Conservation (phyloP, 768 basidiomycete genomes). For the Pleurotus cornucopiae region DNA sequence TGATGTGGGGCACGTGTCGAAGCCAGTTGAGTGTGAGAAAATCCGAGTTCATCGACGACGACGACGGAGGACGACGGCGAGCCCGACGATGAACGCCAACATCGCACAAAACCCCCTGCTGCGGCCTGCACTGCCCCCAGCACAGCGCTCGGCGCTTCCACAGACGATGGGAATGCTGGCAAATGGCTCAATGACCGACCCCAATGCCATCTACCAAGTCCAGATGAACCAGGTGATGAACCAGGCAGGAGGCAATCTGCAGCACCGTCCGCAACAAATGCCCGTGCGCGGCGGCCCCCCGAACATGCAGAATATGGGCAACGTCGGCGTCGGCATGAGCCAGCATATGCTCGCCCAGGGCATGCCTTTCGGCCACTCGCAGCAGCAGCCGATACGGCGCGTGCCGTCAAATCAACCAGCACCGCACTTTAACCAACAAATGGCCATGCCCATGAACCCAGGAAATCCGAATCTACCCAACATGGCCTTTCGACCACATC, state of each 20-base stretch:
- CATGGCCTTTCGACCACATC: slow-evolving; percentile 35
- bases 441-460: slow-evolving; percentile 28
- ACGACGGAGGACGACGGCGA: slow-evolving; percentile 9
- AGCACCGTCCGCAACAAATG: not conserved
- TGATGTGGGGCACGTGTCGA: slow-evolving; percentile 6
- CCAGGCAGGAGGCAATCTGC: not conserved
- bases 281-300: not conserved
- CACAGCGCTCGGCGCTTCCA: not conserved
- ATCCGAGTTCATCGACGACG: slow-evolving; percentile 10
- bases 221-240: slow-evolving; percentile 5
- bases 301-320: slow-evolving; percentile 1
- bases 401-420: not conserved
- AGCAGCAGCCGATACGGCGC: slow-evolving; percentile 27
- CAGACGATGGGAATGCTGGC: not conserved
- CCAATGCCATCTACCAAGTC: not conserved
- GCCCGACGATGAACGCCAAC: slow-evolving; percentile 6
- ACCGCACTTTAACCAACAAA: slow-evolving; percentile 14
- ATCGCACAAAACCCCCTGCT: slow-evolving; percentile 3
- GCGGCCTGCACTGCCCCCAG: not conserved
- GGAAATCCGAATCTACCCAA: slow-evolving; percentile 26
- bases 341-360: slow-evolving; percentile 11
- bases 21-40: slow-evolving; percentile 7
- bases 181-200: slow-evolving; percentile 2
- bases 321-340: slow-evolving; percentile 2
- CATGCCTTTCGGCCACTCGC: slow-evolving; percentile 29